Base-by-base conservation (phyloP, 73 alveolate genomes). In the Durusdinium trenchii region DNA sequence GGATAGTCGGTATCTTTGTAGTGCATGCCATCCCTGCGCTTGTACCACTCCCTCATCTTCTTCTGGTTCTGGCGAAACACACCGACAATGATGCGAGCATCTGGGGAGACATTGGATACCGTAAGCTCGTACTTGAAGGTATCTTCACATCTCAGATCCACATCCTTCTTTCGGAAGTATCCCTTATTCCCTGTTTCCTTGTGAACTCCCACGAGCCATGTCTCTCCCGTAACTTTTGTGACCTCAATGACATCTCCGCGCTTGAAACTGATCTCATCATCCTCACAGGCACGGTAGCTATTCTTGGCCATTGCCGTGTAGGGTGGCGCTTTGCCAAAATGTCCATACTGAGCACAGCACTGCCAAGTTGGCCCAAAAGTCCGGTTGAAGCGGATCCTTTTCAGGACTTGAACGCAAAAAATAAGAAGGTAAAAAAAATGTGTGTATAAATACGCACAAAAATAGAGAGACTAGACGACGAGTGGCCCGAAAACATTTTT, bases 291-390 rank as follows among this genome's bases (percentile, higher is more conserved):
- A n/a, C 51, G 48, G 85, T 75, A 75, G 14, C 35, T 10, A 75
- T 10, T 20, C 52, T 35, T 75, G 48, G 85, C 48, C 30, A 36
- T 7, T 20, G 85, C 85, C 28, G 30, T 35, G 85, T 36, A 75
- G 85, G 85, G 85, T 3, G 85, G 85, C 9, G 35, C 85, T 38
- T 75, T 75, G 85, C 85, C 85, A 38, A 75, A 75, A 20, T 32
- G 30, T 75, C 85, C 85, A 40, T 75, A 75, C 35, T 36, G 54
- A 38, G 85, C 85, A n/a, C 54, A n/a, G 85, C 85, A 75, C 73
- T 83, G 64, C 93, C 93, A 83, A 6, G 93, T 52, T 38, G 93
- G 93, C 0, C 93, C 93, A 52, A 83, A 83, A 50, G 75, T 47
- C 20, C 93, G 93, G 54, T 83, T 83, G 93, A 83, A 83, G 32